Conservation (phyloP, 2,329 filamentous ascomycete genomes). For the Dichotomopilus funicola region DNA sequence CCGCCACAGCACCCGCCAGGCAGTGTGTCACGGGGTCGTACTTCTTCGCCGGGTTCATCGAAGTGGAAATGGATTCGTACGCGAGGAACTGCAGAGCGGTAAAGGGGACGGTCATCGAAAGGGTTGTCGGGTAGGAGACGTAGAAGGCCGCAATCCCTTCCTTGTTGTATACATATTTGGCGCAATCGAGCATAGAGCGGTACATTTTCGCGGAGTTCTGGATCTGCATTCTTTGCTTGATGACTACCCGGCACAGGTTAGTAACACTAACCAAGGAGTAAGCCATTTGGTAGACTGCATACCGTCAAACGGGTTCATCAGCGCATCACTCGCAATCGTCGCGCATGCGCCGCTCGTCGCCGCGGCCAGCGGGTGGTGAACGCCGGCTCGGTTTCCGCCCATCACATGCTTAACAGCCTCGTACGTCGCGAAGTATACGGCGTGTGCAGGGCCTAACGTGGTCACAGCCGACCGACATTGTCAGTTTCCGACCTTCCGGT, state of each 20-base stretch:
- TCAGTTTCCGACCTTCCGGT: neutral
- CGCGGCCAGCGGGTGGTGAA: constrained; percentile 88
- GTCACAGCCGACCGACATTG: constrained; percentile 12
- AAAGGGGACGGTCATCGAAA: constrained; percentile 98
- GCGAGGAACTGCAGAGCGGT: constrained; percentile 95
- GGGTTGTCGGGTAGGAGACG: constrained; percentile 93
- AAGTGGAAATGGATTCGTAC: constrained; percentile 92
- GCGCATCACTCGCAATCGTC: constrained; percentile 92
- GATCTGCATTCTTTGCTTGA: constrained; percentile 99
- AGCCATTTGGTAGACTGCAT: constrained; percentile 19
- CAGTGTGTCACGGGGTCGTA: constrained; percentile 96
- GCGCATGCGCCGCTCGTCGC: constrained; percentile 89
- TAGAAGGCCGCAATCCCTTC: constrained; percentile 93
- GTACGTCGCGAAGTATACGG: constrained; percentile 97
- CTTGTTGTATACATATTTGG: constrained; percentile 74
- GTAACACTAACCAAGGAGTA: neutral
- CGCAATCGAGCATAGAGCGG: constrained; percentile 79
- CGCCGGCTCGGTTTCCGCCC: constrained; percentile 80
- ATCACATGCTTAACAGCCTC: constrained; percentile 95
- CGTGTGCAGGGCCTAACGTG: constrained; percentile 77
- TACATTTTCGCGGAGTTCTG: constrained; percentile 86
- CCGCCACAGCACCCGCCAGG: constrained; percentile 82
- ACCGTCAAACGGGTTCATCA: constrained; percentile 99
- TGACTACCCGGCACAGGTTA: constrained; percentile 52
- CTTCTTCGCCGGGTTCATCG: constrained; percentile 76